Percentiles rank a stretch among this genome's conserved stretches.
These are phyloP conservation scores for Ricinus communis DNA, from an alignment of 345 rosid genomes.

Conservation along the genomic window DNA sequence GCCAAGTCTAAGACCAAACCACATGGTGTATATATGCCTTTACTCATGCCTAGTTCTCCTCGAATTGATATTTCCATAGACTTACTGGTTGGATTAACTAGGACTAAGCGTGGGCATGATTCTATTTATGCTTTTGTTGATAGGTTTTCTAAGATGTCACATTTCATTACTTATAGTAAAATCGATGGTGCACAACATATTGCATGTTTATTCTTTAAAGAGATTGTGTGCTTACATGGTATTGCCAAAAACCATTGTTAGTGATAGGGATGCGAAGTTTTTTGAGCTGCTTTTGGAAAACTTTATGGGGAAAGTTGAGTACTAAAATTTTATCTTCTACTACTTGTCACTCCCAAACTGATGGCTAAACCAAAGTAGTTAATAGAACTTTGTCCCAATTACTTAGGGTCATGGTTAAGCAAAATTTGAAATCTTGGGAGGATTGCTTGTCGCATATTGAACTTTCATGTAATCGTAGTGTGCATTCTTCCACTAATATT, in stretches of 20 bases:
- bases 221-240: not conserved
- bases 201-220: not conserved
- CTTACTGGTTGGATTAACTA: not conserved
- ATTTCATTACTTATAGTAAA: not conserved
- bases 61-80: not conserved
- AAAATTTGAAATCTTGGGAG: too few species aligned
- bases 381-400: too few species aligned
- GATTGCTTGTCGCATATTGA: not conserved
- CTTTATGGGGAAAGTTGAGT: too few species aligned
- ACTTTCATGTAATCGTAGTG: too few species aligned
- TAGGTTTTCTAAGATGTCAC: not conserved
- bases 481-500: not conserved
- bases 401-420: too few species aligned
- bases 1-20: not conserved
- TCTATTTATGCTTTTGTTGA: not conserved
- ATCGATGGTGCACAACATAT: not conserved
- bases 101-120: not conserved
- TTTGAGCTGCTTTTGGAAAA: too few species aligned
- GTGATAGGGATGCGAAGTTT: too few species aligned
- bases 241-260: not conserved
- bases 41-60: not conserved
- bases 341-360: too few species aligned
- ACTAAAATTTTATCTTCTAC: too few species aligned
- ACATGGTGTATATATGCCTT: not conserved
- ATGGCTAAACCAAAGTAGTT: too few species aligned